Percentiles rank a stretch among this genome's conserved stretches.
These are phyloP conservation scores for Brasenia schreberi DNA, from an alignment of 164 flowering plant species.

Conservation along the genomic window DNA sequence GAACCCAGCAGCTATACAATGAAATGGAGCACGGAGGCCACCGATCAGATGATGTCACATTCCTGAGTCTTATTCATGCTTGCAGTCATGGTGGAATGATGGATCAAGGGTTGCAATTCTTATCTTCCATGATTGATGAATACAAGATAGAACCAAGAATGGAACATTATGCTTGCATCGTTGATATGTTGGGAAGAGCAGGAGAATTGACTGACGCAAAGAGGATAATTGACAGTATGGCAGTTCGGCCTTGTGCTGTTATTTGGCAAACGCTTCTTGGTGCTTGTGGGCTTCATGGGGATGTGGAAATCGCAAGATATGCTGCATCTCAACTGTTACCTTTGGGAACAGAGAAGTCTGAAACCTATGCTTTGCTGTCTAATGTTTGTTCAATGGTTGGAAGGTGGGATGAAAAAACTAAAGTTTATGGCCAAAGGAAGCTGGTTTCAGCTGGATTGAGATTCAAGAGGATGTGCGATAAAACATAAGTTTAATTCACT, in stretches of 20 bases:
- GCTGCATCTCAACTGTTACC: conserved; percentile 44
- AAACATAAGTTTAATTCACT: background rate
- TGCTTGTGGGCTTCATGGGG: conserved; percentile 61
- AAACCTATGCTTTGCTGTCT: conserved; percentile 37
- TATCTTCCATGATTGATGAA: conserved; percentile 41
- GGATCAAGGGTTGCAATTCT: conserved; percentile 40
- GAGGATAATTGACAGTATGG: conserved; percentile 49
- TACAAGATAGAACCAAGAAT: conserved; percentile 44
- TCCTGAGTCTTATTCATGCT: conserved; percentile 58
- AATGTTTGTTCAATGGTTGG: conserved; percentile 50
- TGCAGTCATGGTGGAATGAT: conserved; percentile 65
- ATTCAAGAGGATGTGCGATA: background rate
- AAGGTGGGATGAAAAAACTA: conserved; percentile 39
- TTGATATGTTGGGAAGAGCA: conserved; percentile 75
- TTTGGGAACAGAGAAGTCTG: conserved; percentile 57
- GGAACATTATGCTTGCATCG: conserved; percentile 86
- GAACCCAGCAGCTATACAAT: conserved; percentile 50
- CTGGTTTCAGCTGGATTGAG: conserved; percentile 2
- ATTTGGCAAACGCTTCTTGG: conserved; percentile 90
- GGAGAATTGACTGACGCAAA: conserved; percentile 62
- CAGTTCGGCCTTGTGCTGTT: conserved; percentile 50
- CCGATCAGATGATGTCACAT: conserved; percentile 49
- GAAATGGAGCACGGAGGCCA: conserved; percentile 31
- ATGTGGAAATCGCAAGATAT: conserved; percentile 51
- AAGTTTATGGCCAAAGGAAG: conserved; percentile 24